Percentiles rank a stretch among this genome's conserved stretches.
phyloP scores from a whole-genome alignment of 371 early-diverging fungal species.

The Mortierella sp. region DNA sequence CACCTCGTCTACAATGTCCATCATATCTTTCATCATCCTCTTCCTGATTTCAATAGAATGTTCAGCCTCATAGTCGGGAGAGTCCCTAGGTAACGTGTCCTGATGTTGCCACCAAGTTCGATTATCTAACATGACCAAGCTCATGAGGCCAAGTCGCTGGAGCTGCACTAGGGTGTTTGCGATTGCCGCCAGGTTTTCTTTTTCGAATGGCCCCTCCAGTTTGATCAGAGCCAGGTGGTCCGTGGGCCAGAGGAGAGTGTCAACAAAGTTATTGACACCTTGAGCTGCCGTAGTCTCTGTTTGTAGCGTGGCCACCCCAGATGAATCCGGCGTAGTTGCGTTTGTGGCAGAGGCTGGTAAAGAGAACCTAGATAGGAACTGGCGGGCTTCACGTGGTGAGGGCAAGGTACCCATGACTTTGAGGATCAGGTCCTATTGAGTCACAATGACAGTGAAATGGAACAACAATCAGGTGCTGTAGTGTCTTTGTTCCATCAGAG shows the following conservation, averaged over 20 bases:
- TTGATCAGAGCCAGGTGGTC: conserved; percentile 74
- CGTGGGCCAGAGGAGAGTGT: conserved; percentile 61
- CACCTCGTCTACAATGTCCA: conserved; percentile 77
- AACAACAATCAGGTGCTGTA: background rate
- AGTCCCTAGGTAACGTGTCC: background rate
- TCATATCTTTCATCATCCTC: conserved; percentile 69
- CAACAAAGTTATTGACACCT: conserved; percentile 58
- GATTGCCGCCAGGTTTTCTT: conserved; percentile 63
- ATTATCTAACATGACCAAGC: conserved; percentile 78
- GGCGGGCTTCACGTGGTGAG: conserved; percentile 82
- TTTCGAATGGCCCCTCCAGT: conserved; percentile 68
- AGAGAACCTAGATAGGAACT: conserved; percentile 76
- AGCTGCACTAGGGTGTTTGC: conserved; percentile 76
- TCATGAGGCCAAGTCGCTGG: conserved; percentile 77
- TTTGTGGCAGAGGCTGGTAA: conserved; percentile 50
- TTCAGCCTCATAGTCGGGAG: conserved; percentile 5
- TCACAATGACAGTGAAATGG: background rate
- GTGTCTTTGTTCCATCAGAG: background rate
- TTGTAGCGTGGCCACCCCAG: background rate
- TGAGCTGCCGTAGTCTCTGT: background rate
- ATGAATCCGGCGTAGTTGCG: conserved; percentile 1
- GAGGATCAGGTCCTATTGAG: conserved; percentile 62
- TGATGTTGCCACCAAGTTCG: conserved; percentile 60
- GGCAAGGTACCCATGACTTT: conserved; percentile 77
- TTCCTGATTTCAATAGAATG: conserved; percentile 48